Conservation (phyloP, 352 stramenopile genomes). For the Pseudoperonospora humuli region DNA sequence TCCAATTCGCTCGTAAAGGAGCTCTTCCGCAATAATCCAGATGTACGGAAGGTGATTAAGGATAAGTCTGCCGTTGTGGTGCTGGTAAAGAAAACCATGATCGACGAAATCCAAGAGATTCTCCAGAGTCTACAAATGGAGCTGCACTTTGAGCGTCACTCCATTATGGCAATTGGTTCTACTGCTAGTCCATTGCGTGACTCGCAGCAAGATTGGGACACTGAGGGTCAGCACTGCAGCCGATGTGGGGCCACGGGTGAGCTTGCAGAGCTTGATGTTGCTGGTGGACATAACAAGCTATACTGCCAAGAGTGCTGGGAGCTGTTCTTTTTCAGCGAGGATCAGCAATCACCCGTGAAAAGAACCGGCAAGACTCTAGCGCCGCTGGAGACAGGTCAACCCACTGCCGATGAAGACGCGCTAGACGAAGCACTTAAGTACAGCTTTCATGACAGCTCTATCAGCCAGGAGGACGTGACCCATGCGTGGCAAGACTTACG, state of each 20-base stretch:
- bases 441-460: constrained; percentile 66
- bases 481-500: constrained; percentile 47
- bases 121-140: constrained; percentile 73
- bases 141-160: constrained; percentile 70
- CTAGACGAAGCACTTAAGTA: constrained; percentile 56
- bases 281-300: constrained; percentile 31
- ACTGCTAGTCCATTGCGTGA: constrained; percentile 11
- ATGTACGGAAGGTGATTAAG: constrained; percentile 49
- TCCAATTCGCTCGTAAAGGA: constrained; percentile 45
- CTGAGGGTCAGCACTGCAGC: constrained; percentile 32
- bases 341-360: constrained; percentile 15
- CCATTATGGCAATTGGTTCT: constrained; percentile 45
- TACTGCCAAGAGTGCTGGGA: constrained; percentile 77
- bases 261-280: constrained; percentile 45
- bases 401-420: constrained; percentile 25
- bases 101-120: constrained; percentile 78
- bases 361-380: constrained; percentile 19
- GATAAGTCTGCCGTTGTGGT: constrained; percentile 47
- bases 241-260: constrained; percentile 49
- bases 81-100: constrained; percentile 61
- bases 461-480: constrained; percentile 46
- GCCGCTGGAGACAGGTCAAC: constrained; percentile 12
- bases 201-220: constrained; percentile 12
- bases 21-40: constrained; percentile 35
- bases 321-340: constrained; percentile 61